Evolutionary conservation across 441 rosid genomes (phyloP), one percentile per base, ranked within the genome.

Genomic region (Populus hybrid): DNA sequence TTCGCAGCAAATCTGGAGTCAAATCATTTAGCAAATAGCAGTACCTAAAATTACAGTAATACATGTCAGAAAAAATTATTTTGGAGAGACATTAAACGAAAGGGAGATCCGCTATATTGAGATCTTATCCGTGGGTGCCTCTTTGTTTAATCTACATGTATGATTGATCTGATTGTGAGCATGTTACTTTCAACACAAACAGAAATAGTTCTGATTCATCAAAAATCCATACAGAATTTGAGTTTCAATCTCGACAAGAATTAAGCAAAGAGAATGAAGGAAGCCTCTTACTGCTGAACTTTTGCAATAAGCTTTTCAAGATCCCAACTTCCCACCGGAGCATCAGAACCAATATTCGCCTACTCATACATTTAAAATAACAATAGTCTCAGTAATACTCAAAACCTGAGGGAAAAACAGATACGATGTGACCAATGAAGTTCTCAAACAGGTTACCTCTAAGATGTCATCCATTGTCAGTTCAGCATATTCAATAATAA

Each of bases 381-480:
- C 18, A 42, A 42, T 32, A 79, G 74, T 35, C 72, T 57, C 14
- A 61, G 63, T 70, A 80, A 67, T 74, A 61, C 71, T 71, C 26
- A 67, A 50, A 36, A 76, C 75, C 66, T 36, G 9, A 75, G 42
- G 69, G 38, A 76, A 67, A 40, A 65, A 78, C 42, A 4, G 69
- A 59, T 53, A 30, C 32, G 57, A 59, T 82, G 72, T 23, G 66
- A 8, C 68, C 6, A 3, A 61, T 36, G 34, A 79, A 71, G 42
- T 71, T 75, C 53, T 36, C 36, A 77, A 80, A 76, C 35, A 53
- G 69, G 74, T 86, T 76, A 94, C 99, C 97, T 95, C 95, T 71
- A 94, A 85, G 81, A 95, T 95, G 85, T 95, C 98, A 83, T 91
- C 97, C 97, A 95, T 95, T 50, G 99, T 95, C 84, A 95, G 77